Conservation (phyloP, 495 filamentous ascomycete genomes). For the Tuber aestivum region DNA sequence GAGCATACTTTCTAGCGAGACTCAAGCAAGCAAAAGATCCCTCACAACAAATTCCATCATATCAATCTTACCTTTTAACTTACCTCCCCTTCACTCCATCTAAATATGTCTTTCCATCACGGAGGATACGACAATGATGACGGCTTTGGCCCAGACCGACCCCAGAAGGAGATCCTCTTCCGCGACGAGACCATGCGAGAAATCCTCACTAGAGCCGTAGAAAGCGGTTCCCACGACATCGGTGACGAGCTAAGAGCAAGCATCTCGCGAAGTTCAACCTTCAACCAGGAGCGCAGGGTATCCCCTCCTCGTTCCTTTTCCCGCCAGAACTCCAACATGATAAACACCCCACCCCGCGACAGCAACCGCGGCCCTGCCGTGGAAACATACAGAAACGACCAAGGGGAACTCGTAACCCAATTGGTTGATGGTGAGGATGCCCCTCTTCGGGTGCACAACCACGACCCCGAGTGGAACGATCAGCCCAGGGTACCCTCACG, state of each 20-base stretch:
- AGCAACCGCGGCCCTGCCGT: neutral
- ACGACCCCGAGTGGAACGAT: neutral
- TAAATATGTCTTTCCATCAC: neutral
- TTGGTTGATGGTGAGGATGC: neutral
- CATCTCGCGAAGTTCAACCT: neutral
- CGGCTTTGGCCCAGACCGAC: neutral
- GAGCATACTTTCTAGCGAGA: constrained; percentile 1
- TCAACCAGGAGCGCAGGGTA: neutral
- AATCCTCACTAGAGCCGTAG: neutral
- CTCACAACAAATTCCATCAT: neutral
- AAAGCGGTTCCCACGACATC: neutral
- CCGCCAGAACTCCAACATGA: neutral
- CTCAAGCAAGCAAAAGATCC: constrained; percentile 1
- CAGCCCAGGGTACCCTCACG: neutral
- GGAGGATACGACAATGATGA: neutral
- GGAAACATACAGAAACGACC: neutral
- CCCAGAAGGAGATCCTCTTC: neutral
- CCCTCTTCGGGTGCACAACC: neutral
- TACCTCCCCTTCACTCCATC: constrained; percentile 1
- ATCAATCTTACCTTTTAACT: neutral
- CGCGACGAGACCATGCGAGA: constrained; percentile 1
- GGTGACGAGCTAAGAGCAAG: neutral
- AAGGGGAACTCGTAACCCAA: neutral
- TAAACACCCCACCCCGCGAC: neutral
- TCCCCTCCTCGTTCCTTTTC: neutral